Evolutionary conservation across 106 monocot genomes (phyloP).

Genomic region (Acanthochlamys bracteata): DNA sequence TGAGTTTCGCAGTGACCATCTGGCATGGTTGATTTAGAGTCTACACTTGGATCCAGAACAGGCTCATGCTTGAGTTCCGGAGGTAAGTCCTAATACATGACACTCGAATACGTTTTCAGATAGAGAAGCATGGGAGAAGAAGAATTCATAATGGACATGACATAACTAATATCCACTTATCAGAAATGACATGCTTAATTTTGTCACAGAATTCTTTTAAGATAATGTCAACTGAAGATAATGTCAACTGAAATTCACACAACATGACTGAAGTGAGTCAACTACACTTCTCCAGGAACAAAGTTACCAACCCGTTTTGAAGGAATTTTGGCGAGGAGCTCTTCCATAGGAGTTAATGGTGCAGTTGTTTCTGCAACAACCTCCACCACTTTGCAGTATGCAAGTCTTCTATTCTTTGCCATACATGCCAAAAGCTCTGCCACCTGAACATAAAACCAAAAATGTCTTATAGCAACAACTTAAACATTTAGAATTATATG

Average conservation of each 20-base stretch:
- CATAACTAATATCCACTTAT: too few species aligned
- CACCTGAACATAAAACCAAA: slow-evolving; percentile 31
- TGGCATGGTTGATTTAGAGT: slow-evolving; percentile 11
- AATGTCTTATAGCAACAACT: neutral
- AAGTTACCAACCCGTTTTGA: slow-evolving; percentile 51
- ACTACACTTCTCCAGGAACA: too few species aligned
- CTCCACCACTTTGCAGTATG: slow-evolving; percentile 84
- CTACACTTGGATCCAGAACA: slow-evolving; percentile 1
- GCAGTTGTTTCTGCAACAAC: slow-evolving; percentile 87
- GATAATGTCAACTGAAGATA: too few species aligned
- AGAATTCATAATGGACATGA: too few species aligned
- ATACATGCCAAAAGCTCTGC: slow-evolving; percentile 90
- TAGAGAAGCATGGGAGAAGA: neutral
- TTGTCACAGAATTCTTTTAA: too few species aligned
- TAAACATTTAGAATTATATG: too few species aligned
- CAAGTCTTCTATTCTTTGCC: slow-evolving; percentile 63
- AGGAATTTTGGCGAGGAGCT: slow-evolving; percentile 68
- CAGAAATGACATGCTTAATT: too few species aligned
- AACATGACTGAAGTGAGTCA: too few species aligned
- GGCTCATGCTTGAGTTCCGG: slow-evolving; percentile 14
- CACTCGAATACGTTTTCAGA: too few species aligned
- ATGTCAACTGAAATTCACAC: too few species aligned
- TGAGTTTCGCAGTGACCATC: slow-evolving; percentile 8
- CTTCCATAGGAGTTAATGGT: slow-evolving; percentile 58
- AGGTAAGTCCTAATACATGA: slow-evolving; percentile 34